Base-by-base conservation (phyloP, 225 moss, liverwort and hornwort genomes). In the Bryoerythrophyllum caledonicum region DNA sequence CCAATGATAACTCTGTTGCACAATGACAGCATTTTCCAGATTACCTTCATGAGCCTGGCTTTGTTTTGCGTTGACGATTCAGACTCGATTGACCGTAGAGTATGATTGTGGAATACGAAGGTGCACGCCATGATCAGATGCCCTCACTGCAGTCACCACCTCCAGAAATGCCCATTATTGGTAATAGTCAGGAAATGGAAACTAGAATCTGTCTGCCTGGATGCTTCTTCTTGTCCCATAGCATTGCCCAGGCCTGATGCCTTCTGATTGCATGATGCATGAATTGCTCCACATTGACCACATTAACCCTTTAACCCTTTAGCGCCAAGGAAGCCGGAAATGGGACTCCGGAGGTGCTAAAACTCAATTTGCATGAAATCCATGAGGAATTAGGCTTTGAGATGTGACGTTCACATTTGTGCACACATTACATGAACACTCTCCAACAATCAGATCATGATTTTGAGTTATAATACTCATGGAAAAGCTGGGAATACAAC, bases 81-180 rank as follows among this genome's bases (percentile, higher is more conserved):
- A 10, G 25, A 19, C 24, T 23, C 34, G 1, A 16, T 25, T 12
- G 53, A 37, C 37, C 38, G 6, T 8, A 52, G 19, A 63, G 16
- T 48, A 17, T 63, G 51, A 74, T 74, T 53, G 74, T 32, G 63
- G 63, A 63, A 64, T 53, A 51, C 17, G 26, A 37, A 64, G 63
- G 5, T 49, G 48, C 37, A 63, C 35, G 7, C 13, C 4, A 63
- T 32, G 32, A 32, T 62, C 63, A 25, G 34, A 49, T 52, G 53
- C 52, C 52, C 37, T 52, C 52, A 25, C 38, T 38, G 63, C 53
- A 74, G 35, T 48, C 23, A 74, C 64, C 64, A 35, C 65, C 27
- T 17, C 1, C 6, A 30, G 19, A 14, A 56, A 56, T 19, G 44
- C 6, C 65, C 74, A 38, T 75, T 40, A 27, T 27, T n/a, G 8